These are phyloP conservation scores for Pichia nakasei DNA, from an alignment of 805 yeast species.

Conservation along the genomic window DNA sequence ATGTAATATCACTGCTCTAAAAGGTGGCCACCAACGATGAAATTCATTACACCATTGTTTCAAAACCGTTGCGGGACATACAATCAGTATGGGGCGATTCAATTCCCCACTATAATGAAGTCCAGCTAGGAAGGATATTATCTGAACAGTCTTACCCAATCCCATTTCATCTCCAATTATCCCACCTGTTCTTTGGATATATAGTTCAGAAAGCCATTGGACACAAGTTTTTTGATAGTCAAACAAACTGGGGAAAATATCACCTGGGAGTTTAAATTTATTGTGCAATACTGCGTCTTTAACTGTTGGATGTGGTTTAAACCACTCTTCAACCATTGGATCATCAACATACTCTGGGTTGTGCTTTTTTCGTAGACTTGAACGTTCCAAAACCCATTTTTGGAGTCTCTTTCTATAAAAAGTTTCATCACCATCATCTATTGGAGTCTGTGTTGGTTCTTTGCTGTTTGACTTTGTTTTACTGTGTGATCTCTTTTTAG, in stretches of 20 bases:
- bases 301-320: constrained; percentile 64
- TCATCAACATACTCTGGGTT: constrained; percentile 24
- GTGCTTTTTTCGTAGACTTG: constrained; percentile 30
- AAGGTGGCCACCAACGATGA: constrained; percentile 97
- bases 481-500: not conserved
- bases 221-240: constrained; percentile 95
- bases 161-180: constrained; percentile 99
- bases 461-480: constrained; percentile 8
- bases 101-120: constrained; percentile 73
- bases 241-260: constrained; percentile 75
- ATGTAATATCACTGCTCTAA: constrained; percentile 77
- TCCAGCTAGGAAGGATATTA: constrained; percentile 85
- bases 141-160: constrained; percentile 88
- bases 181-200: constrained; percentile 85
- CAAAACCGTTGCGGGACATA: constrained; percentile 95
- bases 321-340: constrained; percentile 47
- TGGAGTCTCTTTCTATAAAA: constrained; percentile 51
- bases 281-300: constrained; percentile 70
- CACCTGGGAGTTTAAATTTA: constrained; percentile 77
- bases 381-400: constrained; percentile 51
- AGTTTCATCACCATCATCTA: constrained; percentile 77
- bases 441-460: constrained; percentile 20
- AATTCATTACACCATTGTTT: constrained; percentile 96
- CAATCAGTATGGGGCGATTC: constrained; percentile 72
- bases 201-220: constrained; percentile 95